These are phyloP conservation scores for Myriosclerotinia curreyana DNA, from an alignment of 2,329 filamentous ascomycete species.

Conservation along the genomic window DNA sequence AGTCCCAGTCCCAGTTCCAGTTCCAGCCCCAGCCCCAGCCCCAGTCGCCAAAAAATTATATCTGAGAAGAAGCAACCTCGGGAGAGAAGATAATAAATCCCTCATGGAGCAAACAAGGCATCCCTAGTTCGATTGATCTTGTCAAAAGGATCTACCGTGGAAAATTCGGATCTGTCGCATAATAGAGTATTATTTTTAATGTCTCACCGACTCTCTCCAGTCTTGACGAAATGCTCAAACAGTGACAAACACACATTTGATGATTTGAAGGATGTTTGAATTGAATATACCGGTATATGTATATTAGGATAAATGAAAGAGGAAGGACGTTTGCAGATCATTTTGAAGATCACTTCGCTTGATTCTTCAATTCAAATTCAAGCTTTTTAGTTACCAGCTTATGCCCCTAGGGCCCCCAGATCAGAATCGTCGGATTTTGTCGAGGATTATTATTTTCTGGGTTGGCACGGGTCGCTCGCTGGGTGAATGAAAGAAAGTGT, in stretches of 20 bases:
- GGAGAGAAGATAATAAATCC: too few species aligned
- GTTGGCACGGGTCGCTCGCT: constrained; percentile 3
- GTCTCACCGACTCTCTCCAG: neutral
- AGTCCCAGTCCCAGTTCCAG: too few species aligned
- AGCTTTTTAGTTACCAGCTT: neutral
- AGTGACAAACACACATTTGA: neutral
- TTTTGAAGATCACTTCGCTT: neutral
- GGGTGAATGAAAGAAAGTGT: neutral
- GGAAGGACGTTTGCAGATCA: too few species aligned
- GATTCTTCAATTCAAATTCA: neutral
- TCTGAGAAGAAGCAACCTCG: too few species aligned
- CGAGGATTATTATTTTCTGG: neutral
- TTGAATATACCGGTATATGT: too few species aligned
- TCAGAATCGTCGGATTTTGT: too few species aligned
- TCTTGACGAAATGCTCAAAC: neutral
- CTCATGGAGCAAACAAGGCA: neutral
- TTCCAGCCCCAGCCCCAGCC: too few species aligned
- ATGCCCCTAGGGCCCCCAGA: too few species aligned
- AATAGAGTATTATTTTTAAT: neutral
- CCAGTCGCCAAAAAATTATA: neutral
- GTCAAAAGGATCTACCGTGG: neutral
- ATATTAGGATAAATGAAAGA: too few species aligned
- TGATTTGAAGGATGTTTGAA: neutral
- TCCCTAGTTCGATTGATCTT: neutral
- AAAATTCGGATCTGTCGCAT: neutral